Evolutionary conservation across 139 green algal species (phyloP).

Genomic region (Chlamydomonas applanata): DNA sequence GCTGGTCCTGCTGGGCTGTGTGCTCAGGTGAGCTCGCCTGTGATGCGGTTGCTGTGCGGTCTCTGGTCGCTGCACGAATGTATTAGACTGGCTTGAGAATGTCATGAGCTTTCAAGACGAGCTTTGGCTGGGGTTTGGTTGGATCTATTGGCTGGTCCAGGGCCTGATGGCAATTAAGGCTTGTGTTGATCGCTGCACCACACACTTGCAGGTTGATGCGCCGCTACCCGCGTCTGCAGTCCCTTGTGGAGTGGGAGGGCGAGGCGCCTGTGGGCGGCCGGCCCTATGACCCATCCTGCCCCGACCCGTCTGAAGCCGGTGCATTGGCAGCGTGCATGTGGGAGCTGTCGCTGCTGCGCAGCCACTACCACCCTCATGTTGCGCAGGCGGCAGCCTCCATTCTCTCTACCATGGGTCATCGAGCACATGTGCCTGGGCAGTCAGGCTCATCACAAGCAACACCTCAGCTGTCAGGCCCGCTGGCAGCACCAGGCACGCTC

Average conservation of each 20-base stretch:
- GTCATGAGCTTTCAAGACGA: no score
- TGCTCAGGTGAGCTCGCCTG: slow-evolving; percentile 16
- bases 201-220: slow-evolving; percentile 36
- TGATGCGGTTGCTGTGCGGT: no score
- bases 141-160: no score
- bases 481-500: slow-evolving; percentile 23
- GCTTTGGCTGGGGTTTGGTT: no score
- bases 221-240: slow-evolving; percentile 53
- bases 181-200: neutral
- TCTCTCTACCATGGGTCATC: neutral
- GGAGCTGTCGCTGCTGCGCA: slow-evolving; percentile 43
- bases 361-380: slow-evolving; percentile 56
- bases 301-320: slow-evolving; percentile 51
- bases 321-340: slow-evolving; percentile 48
- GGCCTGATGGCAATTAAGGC: neutral
- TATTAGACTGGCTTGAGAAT: no score
- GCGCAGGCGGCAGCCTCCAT: slow-evolving; percentile 30
- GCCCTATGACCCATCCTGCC: slow-evolving; percentile 32
- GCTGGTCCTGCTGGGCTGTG: slow-evolving; percentile 18
- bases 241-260: slow-evolving; percentile 70
- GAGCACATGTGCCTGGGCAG: neutral
- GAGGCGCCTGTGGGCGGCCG: slow-evolving; percentile 49
- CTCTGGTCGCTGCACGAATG: no score
- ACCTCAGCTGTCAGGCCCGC: slow-evolving; percentile 21
- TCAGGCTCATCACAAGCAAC: neutral